Conservation (phyloP, 495 filamentous ascomycete species). For the Schizothecium vesticola region DNA sequence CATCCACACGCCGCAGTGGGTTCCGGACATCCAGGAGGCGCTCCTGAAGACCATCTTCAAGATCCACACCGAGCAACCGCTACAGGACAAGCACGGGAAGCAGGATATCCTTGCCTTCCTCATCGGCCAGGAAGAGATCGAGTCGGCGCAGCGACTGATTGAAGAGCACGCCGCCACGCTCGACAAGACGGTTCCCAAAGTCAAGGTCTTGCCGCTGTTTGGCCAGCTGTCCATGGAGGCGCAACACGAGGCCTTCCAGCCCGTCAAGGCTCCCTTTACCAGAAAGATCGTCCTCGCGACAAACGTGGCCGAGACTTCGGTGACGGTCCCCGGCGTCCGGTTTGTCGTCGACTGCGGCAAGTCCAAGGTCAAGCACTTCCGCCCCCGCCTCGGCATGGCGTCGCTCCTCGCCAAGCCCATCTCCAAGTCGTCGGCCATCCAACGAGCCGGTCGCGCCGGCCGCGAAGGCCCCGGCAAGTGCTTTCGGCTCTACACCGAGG, state of each 20-base stretch:
- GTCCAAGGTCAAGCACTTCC: slow-evolving; percentile 89
- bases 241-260: slow-evolving; percentile 81
- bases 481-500: slow-evolving; percentile 82
- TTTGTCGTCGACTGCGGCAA: slow-evolving; percentile 93
- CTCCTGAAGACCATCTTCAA: slow-evolving; percentile 81
- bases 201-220: slow-evolving; percentile 46
- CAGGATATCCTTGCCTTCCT: slow-evolving; percentile 86
- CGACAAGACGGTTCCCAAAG: slow-evolving; percentile 66
- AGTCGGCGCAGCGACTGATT: slow-evolving; percentile 70
- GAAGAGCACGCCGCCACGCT: slow-evolving; percentile 71
- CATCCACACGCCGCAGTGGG: slow-evolving; percentile 68
- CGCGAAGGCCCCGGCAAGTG: slow-evolving; percentile 89
- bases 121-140: slow-evolving; percentile 90
- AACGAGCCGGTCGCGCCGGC: slow-evolving; percentile 86
- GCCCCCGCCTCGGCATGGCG: slow-evolving; percentile 77
- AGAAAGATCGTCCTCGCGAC: slow-evolving; percentile 90
- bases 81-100: slow-evolving; percentile 57
- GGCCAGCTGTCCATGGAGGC: slow-evolving; percentile 56
- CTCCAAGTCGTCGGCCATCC: slow-evolving; percentile 88
- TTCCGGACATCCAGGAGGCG: slow-evolving; percentile 77
- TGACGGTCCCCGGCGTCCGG: slow-evolving; percentile 89
- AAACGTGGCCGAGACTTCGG: slow-evolving; percentile 97
- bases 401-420: slow-evolving; percentile 88
- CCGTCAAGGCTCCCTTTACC: slow-evolving; percentile 61
- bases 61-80: slow-evolving; percentile 78